A percentile compares a stretch with the other conserved stretches of the same genome.
Evolutionary conservation across 1,139 yeast genomes (phyloP).

Genomic region (Blastobotrys arbuscula): DNA sequence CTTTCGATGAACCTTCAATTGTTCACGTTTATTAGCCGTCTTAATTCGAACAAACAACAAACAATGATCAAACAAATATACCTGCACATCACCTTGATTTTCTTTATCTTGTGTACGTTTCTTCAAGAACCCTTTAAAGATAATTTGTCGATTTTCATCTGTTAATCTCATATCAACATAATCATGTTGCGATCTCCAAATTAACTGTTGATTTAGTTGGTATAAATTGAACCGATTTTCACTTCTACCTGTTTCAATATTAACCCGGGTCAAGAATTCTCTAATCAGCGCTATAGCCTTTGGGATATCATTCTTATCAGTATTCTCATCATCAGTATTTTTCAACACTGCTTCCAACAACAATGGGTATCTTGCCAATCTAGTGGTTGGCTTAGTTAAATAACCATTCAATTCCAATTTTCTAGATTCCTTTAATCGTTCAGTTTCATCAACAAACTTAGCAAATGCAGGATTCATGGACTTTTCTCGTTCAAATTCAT

Average conservation of each 20-base stretch:
- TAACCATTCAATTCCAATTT: slow-evolving; percentile 91
- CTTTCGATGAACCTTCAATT: slow-evolving; percentile 82
- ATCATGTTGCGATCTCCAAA: slow-evolving; percentile 68
- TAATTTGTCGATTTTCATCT: slow-evolving; percentile 71
- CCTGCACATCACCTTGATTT: slow-evolving; percentile 61
- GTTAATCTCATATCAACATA: slow-evolving; percentile 80
- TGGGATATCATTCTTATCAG: slow-evolving; percentile 66
- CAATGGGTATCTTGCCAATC: slow-evolving; percentile 92
- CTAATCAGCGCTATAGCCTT: slow-evolving; percentile 74
- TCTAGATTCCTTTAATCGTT: slow-evolving; percentile 80
- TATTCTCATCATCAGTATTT: slow-evolving; percentile 66
- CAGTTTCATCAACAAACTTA: slow-evolving; percentile 86
- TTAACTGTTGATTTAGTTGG: slow-evolving; percentile 71
- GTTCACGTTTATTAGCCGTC: slow-evolving; percentile 84
- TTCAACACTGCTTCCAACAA: slow-evolving; percentile 78
- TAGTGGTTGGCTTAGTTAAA: slow-evolving; percentile 89
- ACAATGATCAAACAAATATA: slow-evolving; percentile 85
- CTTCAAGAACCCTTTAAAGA: slow-evolving; percentile 71
- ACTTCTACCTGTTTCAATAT: slow-evolving; percentile 88
- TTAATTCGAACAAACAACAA: slow-evolving; percentile 80
- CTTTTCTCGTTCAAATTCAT: slow-evolving; percentile 92
- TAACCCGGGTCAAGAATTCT: slow-evolving; percentile 72
- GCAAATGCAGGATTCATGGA: slow-evolving; percentile 86
- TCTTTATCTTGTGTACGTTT: slow-evolving; percentile 78
- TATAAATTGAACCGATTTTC: slow-evolving; percentile 89